These are phyloP conservation scores for Leccinum sublutescens DNA, from an alignment of 768 basidiomycete genomes.

Conservation along the genomic window DNA sequence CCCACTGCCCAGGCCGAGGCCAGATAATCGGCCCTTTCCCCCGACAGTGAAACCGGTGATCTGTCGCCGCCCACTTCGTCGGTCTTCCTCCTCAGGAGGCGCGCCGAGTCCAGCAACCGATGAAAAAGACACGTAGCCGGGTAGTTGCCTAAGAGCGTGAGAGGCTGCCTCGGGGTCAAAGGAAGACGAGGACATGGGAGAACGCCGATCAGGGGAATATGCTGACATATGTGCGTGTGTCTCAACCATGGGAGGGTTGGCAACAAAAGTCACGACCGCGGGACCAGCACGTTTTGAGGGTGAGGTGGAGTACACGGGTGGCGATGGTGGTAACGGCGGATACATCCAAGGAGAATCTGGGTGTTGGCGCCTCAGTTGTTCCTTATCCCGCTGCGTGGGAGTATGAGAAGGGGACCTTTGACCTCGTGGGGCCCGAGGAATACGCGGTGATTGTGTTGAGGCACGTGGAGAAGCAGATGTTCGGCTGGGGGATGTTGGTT, in stretches of 20 bases:
- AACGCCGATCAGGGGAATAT: constrained; percentile 13
- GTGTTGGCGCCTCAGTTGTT: constrained; percentile 6
- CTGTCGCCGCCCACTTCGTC: constrained; percentile 25
- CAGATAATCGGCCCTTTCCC: constrained; percentile 19
- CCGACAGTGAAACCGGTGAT: constrained; percentile 15
- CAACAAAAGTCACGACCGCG: constrained; percentile 24
- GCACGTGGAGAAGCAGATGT: constrained; percentile 3
- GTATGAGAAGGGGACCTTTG: constrained; percentile 21
- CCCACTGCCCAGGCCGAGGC: constrained; percentile 30
- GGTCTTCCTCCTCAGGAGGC: constrained; percentile 49
- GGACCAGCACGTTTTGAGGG: constrained; percentile 26
- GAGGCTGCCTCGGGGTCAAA: constrained; percentile 67
- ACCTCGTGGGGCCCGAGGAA: constrained; percentile 15
- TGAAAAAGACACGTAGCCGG: constrained; percentile 69
- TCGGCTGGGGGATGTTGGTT: constrained; percentile 7
- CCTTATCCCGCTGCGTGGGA: constrained; percentile 19
- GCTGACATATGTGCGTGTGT: constrained; percentile 10
- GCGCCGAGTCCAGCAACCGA: constrained; percentile 65
- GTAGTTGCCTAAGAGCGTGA: constrained; percentile 51
- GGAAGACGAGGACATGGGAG: constrained; percentile 27
- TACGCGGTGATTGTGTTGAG: constrained; percentile 14
- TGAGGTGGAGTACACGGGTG: constrained; percentile 29
- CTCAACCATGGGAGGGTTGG: constrained; percentile 16
- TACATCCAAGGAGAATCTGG: constrained; percentile 29
- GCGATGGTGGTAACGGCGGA: constrained; percentile 31